These are phyloP conservation scores for Yamadazyma olivae DNA, from an alignment of 805 yeast species.

Conservation along the genomic window DNA sequence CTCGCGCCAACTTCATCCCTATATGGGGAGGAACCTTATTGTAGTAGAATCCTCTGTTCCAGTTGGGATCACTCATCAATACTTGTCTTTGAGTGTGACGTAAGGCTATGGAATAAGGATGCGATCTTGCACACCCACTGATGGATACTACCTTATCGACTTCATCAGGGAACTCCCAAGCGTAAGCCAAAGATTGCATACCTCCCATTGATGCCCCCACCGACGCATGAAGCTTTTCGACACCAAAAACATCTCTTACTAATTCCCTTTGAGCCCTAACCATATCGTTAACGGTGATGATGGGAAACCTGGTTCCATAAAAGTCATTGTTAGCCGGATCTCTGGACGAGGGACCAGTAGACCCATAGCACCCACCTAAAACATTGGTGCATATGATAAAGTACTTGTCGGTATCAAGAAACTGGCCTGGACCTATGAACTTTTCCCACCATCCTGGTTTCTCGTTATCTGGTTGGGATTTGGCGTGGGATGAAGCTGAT, in stretches of 20 bases:
- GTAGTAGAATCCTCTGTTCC: constrained; percentile 90
- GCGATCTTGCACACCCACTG: constrained; percentile 91
- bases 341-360: constrained; percentile 84
- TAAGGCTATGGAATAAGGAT: constrained; percentile 91
- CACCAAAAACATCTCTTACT: constrained; percentile 59
- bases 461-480: constrained; percentile 65
- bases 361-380: constrained; percentile 92
- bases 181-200: constrained; percentile 92
- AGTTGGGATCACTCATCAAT: constrained; percentile 89
- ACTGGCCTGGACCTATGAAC: constrained; percentile 81
- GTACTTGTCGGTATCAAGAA: constrained; percentile 76
- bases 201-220: constrained; percentile 98
- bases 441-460: constrained; percentile 95
- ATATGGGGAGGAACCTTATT: constrained; percentile 82
- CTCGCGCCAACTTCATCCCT: constrained; percentile 93
- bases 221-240: constrained; percentile 65
- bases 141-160: constrained; percentile 76
- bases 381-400: constrained; percentile 89
- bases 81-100: constrained; percentile 92
- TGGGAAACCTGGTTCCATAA: constrained; percentile 87
- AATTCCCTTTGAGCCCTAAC: constrained; percentile 81
- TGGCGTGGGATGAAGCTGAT: constrained; percentile 92
- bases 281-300: constrained; percentile 84
- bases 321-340: constrained; percentile 66
- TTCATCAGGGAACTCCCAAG: constrained; percentile 73